Base-by-base conservation (phyloP, 139 green algal genomes). In the Chlamydomonas schloesseri region DNA sequence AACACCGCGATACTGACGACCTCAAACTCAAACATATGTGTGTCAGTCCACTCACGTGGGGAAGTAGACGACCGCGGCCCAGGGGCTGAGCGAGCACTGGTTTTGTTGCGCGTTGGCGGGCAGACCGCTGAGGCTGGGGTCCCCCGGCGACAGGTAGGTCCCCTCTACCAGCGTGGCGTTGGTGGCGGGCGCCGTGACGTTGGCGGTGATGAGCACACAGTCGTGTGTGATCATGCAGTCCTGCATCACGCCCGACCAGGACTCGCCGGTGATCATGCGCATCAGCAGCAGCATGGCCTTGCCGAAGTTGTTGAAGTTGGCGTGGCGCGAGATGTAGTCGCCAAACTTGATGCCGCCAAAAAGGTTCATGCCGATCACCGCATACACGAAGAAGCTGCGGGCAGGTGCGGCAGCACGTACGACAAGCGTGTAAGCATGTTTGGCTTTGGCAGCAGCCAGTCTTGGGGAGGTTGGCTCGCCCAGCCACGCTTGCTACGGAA, bases 291-390 rank as follows among this genome's bases (percentile, higher is more conserved):
- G 81, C 89, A 97, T 92, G 1, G 93, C 77, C 26, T 74, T 71
- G 3, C 73, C 75, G 67, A 98, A 95, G 60, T 85, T 86, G 46
- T 91, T 50, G 82, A 97, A 97, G 88, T 96, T 97, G 60, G 93
- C 93, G 36, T 96, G 88, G 20, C 87, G 69, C 68, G 29, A 71
- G 18, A 93, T 79, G 88, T 73, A 88, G 47, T 87, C 53, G 37
- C 93, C 89, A 24, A 88, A 42, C 70, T 90, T 91, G 33, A 97
- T 82, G 37, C 82, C 79, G 18, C 93, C 93, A 84, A 97, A 98
- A 18, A 98, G 83, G 84, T 96, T 95, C 93, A 97, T 97, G 77
- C 94, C 95, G 31, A 97, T 90, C 42, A 97, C 89, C 57, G 93
- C 93, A 58, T 93, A 97, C 36, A 97, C 94, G 86, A 97, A 96